These are phyloP conservation scores for Hypoxylon fuscum DNA, from an alignment of 495 filamentous ascomycete species.

Conservation along the genomic window DNA sequence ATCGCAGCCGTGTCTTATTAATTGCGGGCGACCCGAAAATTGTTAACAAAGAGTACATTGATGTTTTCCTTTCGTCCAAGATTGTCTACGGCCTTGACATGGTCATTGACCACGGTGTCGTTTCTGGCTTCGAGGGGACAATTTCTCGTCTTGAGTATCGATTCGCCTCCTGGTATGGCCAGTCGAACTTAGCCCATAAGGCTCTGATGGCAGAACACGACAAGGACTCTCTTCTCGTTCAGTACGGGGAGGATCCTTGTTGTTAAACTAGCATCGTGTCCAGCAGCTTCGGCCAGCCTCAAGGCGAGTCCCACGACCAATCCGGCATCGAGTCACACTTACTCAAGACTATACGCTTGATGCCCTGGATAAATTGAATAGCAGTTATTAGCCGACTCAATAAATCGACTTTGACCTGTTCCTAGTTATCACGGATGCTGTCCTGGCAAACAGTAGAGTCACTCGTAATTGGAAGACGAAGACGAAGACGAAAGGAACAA, in stretches of 20 bases:
- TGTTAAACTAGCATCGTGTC: too few species aligned
- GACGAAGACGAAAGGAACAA: too few species aligned
- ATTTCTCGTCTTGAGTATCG: neutral
- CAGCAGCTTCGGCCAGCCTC: too few species aligned
- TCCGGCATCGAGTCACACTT: too few species aligned
- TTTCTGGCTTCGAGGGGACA: neutral
- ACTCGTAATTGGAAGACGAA: too few species aligned
- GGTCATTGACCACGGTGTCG: constrained; percentile 1
- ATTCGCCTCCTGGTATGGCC: neutral
- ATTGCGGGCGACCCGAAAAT: constrained; percentile 9
- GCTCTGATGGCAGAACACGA: neutral
- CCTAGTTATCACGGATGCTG: too few species aligned
- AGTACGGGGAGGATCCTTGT: neutral
- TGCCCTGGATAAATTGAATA: too few species aligned
- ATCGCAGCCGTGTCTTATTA: constrained; percentile 9
- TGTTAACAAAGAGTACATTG: constrained; percentile 15
- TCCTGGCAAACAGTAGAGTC: too few species aligned
- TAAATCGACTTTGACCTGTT: too few species aligned
- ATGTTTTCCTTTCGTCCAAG: constrained; percentile 3
- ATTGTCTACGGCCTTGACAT: constrained; percentile 24
- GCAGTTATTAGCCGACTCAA: too few species aligned
- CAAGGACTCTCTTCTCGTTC: neutral
- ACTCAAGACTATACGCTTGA: too few species aligned
- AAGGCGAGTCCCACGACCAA: too few species aligned
- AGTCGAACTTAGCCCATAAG: neutral